A percentile compares a stretch with the other conserved stretches of the same genome.
phyloP scores from a whole-genome alignment of 768 basidiomycete genomes.

The Russula sp. region DNA sequence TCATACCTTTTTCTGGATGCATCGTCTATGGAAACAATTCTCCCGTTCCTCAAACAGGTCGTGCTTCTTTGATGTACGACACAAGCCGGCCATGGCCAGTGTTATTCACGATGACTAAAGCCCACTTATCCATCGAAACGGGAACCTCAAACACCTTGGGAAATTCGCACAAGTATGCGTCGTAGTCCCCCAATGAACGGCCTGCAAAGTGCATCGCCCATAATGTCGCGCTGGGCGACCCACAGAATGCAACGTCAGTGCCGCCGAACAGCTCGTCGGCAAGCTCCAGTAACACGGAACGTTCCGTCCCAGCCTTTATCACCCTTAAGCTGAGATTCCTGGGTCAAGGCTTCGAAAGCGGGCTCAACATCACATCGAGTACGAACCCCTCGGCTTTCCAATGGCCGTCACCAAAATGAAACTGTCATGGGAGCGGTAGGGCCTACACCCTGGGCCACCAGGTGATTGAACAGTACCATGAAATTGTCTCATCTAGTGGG shows the following conservation, averaged over 20 bases:
- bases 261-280: constrained; percentile 6
- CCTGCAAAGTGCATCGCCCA: constrained; percentile 70
- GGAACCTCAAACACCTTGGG: constrained; percentile 69
- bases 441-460: too few species aligned
- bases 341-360: too few species aligned
- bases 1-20: constrained; percentile 51
- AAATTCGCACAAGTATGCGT: constrained; percentile 42
- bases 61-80: constrained; percentile 61
- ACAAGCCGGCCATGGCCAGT: constrained; percentile 45
- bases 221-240: constrained; percentile 46
- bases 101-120: constrained; percentile 57
- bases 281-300: too few species aligned
- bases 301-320: too few species aligned
- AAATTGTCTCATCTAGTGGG: too few species aligned
- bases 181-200: constrained; percentile 48
- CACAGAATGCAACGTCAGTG: constrained; percentile 48
- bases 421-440: too few species aligned
- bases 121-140: constrained; percentile 71
- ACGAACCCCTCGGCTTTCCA: too few species aligned
- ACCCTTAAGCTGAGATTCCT: too few species aligned
- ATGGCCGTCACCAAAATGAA: too few species aligned
- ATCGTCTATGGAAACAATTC: constrained; percentile 43
- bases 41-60: constrained; percentile 51
- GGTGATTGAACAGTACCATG: too few species aligned
- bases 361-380: too few species aligned